phyloP scores from a whole-genome alignment of 306 rosid genomes.

The Aeschynomene evenia region DNA sequence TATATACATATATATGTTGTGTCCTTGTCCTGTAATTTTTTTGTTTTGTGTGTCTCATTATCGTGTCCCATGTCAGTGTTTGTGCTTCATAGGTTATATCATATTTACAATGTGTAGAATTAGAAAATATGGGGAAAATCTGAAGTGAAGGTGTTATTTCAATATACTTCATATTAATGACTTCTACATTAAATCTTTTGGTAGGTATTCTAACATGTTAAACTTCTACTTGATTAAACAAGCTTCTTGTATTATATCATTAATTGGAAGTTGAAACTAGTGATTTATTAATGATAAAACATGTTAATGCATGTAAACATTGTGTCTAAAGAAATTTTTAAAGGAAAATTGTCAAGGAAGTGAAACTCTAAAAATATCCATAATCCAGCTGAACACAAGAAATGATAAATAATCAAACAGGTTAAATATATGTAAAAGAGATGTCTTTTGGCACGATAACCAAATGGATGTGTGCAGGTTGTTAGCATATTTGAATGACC shows the following conservation, averaged over 20 bases:
- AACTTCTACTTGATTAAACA: conserved; percentile 21
- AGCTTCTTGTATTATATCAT: conserved; percentile 5
- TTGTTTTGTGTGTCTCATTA: too few relatives aligned
- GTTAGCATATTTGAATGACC: conserved; percentile 75
- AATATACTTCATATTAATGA: neutral
- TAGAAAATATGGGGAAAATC: conserved; percentile 7
- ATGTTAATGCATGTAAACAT: conserved; percentile 20
- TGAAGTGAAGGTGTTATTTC: neutral
- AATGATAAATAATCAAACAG: conserved; percentile 25
- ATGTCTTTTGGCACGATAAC: conserved; percentile 78
- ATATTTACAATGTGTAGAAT: neutral
- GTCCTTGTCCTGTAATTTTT: too few relatives aligned
- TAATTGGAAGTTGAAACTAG: conserved; percentile 28
- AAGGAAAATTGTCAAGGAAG: conserved; percentile 11
- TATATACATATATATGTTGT: too few relatives aligned
- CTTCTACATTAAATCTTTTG: conserved; percentile 11
- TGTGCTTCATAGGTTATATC: too few relatives aligned
- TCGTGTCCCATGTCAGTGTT: too few relatives aligned
- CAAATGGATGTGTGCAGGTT: conserved; percentile 96
- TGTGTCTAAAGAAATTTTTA: conserved; percentile 22
- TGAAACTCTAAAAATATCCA: conserved; percentile 23
- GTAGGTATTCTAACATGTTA: conserved; percentile 18
- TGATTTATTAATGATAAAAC: conserved; percentile 34
- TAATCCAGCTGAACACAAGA: conserved; percentile 28
- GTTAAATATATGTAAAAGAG: conserved; percentile 41